Conservation (phyloP, 1,139 yeast species). For the Debaryomyces robertsiae region DNA sequence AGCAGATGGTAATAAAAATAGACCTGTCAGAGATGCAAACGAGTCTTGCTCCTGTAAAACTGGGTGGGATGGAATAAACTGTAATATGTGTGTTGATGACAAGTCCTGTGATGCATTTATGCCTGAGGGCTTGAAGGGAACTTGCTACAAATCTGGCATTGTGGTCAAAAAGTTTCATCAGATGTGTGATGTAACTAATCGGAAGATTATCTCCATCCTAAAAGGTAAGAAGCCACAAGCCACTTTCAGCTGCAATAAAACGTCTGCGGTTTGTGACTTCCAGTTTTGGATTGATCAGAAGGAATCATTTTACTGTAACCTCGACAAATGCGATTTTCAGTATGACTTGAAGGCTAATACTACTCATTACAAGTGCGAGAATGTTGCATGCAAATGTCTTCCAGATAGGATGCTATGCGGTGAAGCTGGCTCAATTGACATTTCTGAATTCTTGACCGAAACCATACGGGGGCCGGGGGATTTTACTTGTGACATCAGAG, state of each 20-base stretch:
- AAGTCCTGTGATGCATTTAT: slow-evolving; percentile 79
- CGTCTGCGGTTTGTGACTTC: slow-evolving; percentile 71
- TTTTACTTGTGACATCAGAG: slow-evolving; percentile 71
- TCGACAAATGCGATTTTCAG: slow-evolving; percentile 68
- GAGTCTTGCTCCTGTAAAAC: slow-evolving; percentile 66
- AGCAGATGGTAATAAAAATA: slow-evolving; percentile 59
- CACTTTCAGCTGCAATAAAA: slow-evolving; percentile 81
- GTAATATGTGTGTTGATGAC: slow-evolving; percentile 78
- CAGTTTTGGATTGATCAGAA: slow-evolving; percentile 94
- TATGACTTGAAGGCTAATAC: slow-evolving; percentile 64
- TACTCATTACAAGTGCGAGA: slow-evolving; percentile 77
- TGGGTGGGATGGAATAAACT: slow-evolving; percentile 95
- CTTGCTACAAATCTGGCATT: slow-evolving; percentile 88
- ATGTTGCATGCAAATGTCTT: slow-evolving; percentile 79
- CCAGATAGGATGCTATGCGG: slow-evolving; percentile 96
- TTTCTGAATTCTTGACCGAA: slow-evolving; percentile 87
- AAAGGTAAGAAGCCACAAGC: slow-evolving; percentile 87
- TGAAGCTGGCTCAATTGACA: slow-evolving; percentile 88
- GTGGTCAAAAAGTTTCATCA: slow-evolving; percentile 80
- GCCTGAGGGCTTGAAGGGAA: slow-evolving; percentile 86
- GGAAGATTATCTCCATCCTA: slow-evolving; percentile 77
- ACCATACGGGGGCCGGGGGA: slow-evolving; percentile 94
- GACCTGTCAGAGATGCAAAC: slow-evolving; percentile 60
- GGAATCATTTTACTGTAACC: slow-evolving; percentile 89
- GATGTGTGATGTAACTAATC: slow-evolving; percentile 92